phyloP scores from a whole-genome alignment of 2,329 filamentous ascomycete species.

The Alternaria triticimaculans region DNA sequence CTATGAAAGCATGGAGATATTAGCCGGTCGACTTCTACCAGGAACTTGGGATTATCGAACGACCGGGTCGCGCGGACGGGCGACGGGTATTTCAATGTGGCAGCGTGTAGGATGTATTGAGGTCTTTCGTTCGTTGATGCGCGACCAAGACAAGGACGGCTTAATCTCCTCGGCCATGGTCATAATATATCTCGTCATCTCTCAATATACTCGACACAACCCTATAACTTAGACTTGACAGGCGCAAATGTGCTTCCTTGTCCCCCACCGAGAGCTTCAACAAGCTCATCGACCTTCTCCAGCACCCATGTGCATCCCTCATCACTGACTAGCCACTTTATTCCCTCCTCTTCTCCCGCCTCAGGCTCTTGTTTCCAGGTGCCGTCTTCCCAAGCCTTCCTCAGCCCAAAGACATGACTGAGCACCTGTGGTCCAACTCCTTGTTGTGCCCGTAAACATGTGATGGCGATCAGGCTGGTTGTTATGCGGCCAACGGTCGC shows the following conservation, averaged over 20 bases:
- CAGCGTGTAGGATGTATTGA: not conserved
- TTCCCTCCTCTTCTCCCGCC: slow-evolving; percentile 60
- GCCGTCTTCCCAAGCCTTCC: slow-evolving; percentile 77
- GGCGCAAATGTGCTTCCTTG: slow-evolving; percentile 41
- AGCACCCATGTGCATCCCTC: slow-evolving; percentile 71
- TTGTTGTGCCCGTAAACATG: slow-evolving; percentile 78
- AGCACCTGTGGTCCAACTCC: slow-evolving; percentile 83
- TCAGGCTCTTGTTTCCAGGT: slow-evolving; percentile 57
- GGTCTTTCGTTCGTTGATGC: not conserved
- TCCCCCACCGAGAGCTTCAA: slow-evolving; percentile 47
- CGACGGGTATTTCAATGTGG: not conserved
- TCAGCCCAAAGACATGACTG: slow-evolving; percentile 79
- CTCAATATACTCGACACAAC: not conserved
- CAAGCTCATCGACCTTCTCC: slow-evolving; percentile 66
- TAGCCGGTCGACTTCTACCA: not conserved
- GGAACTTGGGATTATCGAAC: not conserved
- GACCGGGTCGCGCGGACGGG: not conserved
- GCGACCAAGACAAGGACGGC: not conserved
- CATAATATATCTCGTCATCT: not conserved
- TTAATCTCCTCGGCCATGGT: not conserved
- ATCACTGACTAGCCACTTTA: slow-evolving; percentile 68
- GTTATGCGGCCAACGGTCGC: slow-evolving; percentile 71
- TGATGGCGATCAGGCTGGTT: slow-evolving; percentile 75
- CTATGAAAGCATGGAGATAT: not conserved
- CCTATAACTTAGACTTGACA: slow-evolving; percentile 34